Evolutionary conservation across 1,284 basidiomycete species (phyloP).

Genomic region (Ceratobasidium sp.): DNA sequence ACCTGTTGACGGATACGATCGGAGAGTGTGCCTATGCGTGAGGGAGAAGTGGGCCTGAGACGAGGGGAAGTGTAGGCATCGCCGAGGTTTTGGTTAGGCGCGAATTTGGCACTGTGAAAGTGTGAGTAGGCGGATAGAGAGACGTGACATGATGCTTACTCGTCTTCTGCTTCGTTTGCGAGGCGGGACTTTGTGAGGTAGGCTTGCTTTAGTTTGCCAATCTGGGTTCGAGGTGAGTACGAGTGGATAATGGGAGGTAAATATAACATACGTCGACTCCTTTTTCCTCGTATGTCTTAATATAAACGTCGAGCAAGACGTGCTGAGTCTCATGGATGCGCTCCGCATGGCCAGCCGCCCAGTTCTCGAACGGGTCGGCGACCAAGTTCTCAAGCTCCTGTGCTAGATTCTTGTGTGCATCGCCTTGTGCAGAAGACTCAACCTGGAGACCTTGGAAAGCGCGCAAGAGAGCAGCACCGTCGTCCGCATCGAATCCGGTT

Average conservation of each 20-base stretch:
- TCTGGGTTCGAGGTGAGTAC: conserved; percentile 55
- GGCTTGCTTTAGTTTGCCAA: conserved; percentile 77
- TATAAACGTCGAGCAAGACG: conserved; percentile 75
- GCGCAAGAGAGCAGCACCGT: conserved; percentile 78
- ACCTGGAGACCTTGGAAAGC: conserved; percentile 82
- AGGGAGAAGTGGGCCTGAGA: conserved; percentile 68
- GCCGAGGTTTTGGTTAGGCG: conserved; percentile 71
- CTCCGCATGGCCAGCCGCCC: conserved; percentile 78
- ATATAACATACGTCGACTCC: conserved; percentile 66
- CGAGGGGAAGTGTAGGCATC: conserved; percentile 86
- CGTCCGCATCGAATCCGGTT: conserved; percentile 78
- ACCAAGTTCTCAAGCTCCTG: conserved; percentile 77
- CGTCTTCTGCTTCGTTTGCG: conserved; percentile 91
- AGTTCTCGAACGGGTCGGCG: conserved; percentile 78
- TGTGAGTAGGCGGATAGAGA: conserved; percentile 13
- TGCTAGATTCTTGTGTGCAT: conserved; percentile 73
- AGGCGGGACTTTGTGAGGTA: conserved; percentile 83
- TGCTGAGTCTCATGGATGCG: conserved; percentile 69
- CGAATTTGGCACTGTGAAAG: conserved; percentile 79
- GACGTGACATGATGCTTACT: conserved; percentile 68
- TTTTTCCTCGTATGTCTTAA: conserved; percentile 76
- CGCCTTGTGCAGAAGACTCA: conserved; percentile 75
- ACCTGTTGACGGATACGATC: conserved; percentile 82
- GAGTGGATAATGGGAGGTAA: neutral
- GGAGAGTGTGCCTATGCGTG: conserved; percentile 72